Base-by-base conservation (phyloP, 2,329 filamentous ascomycete genomes). In the Podosphaera xanthii region DNA sequence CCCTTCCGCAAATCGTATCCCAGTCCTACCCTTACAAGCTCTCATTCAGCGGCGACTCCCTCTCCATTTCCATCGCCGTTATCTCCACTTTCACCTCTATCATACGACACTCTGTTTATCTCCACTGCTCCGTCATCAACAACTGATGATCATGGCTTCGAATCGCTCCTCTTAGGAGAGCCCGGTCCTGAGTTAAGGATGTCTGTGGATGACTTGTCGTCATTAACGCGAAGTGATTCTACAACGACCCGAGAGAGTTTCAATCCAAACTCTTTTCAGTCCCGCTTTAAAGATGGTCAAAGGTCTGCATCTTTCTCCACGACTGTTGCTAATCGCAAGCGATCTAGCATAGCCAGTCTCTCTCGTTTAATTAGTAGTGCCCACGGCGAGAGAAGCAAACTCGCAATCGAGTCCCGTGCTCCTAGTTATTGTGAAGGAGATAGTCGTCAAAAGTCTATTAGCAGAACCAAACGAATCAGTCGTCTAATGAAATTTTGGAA, bases 401-500 rank as follows among this genome's bases (percentile, higher is more conserved):
- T 88, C 31, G 85, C 82, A 0, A 81, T 83, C 65, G 84, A 87
- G 67, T 79, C 84, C 53, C 63, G 65, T 49, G 60, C 67, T 35
- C 63, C 63, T 2, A 74, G 76, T 4, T 66, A 74, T 62, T 74
- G 71, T 48, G 76, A 82, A n/a, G 67, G 72, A 0, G 78, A 80
- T 38, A 80, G 78, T 66, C 78, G 76, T 60, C 73, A 73, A 64
- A 81, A 80, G 68, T 67, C 65, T 33, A 86, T 83, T 74, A 86
- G 83, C 74, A 85, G 82, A 69, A 74, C 80, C 44, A 86, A 82
- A 68, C 78, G 84, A 36, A 71, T 89, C 44, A 84, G 86, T 68
- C 83, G 84, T 58, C 76, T 89, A 73, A 81, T 88, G 76, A 81
- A 84, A 65, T 90, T 90, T 69, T 90, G 84, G 84, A 87, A 84